Conservation (phyloP, 805 yeast genomes). For the Candida awuae region DNA sequence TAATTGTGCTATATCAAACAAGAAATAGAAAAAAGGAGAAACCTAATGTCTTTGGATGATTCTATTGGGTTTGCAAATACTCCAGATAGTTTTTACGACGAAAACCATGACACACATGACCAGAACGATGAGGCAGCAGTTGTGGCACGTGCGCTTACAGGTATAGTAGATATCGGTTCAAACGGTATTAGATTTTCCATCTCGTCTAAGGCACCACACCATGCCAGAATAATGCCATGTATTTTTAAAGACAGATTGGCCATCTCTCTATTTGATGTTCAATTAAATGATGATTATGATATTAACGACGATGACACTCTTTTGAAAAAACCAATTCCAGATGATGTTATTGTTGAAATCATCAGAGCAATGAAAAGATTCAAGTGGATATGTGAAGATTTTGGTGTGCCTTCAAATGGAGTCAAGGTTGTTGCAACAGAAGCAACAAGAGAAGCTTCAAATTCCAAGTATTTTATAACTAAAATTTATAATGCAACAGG, state of each 20-base stretch:
- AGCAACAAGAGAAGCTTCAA: conserved; percentile 63
- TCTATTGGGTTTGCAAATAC: conserved; percentile 23
- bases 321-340: conserved; percentile 45
- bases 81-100: conserved; percentile 20
- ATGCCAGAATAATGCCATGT: conserved; percentile 71
- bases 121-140: conserved; percentile 43
- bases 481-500: conserved; percentile 52
- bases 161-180: conserved; percentile 71
- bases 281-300: conserved; percentile 33
- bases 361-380: conserved; percentile 59
- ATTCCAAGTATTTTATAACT: conserved; percentile 49
- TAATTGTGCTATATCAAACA: no score
- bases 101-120: conserved; percentile 6
- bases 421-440: conserved; percentile 69
- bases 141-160: conserved; percentile 50
- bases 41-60: conserved; percentile 13
- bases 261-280: conserved; percentile 59
- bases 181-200: conserved; percentile 69
- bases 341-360: conserved; percentile 50
- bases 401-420: conserved; percentile 54
- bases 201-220: conserved; percentile 58
- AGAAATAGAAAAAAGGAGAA: no score
- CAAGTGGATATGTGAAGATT: conserved; percentile 61
- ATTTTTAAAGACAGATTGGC: conserved; percentile 69
- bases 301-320: conserved; percentile 14